A percentile compares a stretch with the other conserved stretches of the same genome.
These are phyloP conservation scores for Sporothrix protearum DNA, from an alignment of 2,329 filamentous ascomycete genomes.

Conservation along the genomic window DNA sequence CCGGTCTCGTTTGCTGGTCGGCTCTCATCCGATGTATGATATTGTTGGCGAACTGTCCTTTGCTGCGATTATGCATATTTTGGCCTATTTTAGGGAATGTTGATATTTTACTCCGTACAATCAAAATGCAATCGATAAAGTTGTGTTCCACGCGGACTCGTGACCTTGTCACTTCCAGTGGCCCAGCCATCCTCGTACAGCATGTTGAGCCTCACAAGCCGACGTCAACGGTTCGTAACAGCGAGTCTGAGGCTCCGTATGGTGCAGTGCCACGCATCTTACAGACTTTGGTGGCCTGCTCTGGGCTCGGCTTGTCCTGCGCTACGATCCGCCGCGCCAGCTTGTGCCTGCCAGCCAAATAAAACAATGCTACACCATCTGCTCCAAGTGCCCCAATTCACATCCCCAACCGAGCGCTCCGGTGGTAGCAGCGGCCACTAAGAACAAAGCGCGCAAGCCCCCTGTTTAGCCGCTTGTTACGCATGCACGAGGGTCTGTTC, in stretches of 20 bases:
- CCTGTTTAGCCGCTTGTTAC: constrained; percentile 4
- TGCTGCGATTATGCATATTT: constrained; percentile 18
- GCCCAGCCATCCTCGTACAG: background rate
- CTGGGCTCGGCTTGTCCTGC: background rate
- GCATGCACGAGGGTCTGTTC: background rate
- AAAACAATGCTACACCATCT: too few species aligned
- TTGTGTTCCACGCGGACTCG: background rate
- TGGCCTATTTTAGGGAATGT: constrained; percentile 16
- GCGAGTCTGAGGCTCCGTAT: constrained; percentile 2
- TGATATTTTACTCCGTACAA: constrained; percentile 13
- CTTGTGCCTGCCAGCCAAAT: too few species aligned
- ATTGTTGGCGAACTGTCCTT: background rate
- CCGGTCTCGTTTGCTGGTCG: background rate
- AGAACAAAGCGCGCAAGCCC: constrained; percentile 2
- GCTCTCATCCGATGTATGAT: constrained; percentile 10
- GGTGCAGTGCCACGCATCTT: background rate
- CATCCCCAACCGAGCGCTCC: constrained; percentile 14
- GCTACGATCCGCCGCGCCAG: background rate
- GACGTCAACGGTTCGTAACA: background rate
- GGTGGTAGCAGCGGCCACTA: constrained; percentile 12
- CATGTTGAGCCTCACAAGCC: too few species aligned
- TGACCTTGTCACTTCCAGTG: background rate
- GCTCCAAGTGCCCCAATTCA: background rate
- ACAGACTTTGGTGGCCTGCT: constrained; percentile 1
- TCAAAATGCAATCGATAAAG: background rate